These are phyloP conservation scores for Calocybe gambosa DNA, from an alignment of 1,284 basidiomycete genomes.

Conservation along the genomic window DNA sequence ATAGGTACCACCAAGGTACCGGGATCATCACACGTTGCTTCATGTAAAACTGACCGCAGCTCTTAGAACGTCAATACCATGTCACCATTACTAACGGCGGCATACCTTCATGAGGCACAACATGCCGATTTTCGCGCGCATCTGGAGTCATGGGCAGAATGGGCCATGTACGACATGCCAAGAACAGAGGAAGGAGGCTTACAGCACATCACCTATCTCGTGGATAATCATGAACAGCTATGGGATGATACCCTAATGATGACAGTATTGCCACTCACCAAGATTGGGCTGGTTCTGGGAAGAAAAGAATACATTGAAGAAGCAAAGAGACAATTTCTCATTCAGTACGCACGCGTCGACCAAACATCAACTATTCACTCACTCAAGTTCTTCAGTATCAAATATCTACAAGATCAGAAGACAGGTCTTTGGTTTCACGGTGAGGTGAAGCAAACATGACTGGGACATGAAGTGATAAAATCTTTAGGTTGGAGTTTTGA, in stretches of 20 bases:
- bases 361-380: slow-evolving; percentile 3
- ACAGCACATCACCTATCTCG: slow-evolving; percentile 56
- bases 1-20: slow-evolving; percentile 50
- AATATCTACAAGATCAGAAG: slow-evolving; percentile 44
- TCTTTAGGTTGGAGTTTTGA: slow-evolving; percentile 43
- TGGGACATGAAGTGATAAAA: slow-evolving; percentile 7
- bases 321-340: slow-evolving; percentile 52
- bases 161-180: slow-evolving; percentile 57
- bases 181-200: slow-evolving; percentile 53
- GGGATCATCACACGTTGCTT: background rate
- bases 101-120: slow-evolving; percentile 42
- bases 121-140: slow-evolving; percentile 36
- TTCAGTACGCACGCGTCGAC: slow-evolving; percentile 34
- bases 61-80: slow-evolving; percentile 60
- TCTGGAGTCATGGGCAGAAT: slow-evolving; percentile 61
- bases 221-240: slow-evolving; percentile 48
- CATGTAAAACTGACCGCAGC: background rate
- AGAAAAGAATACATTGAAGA: slow-evolving; percentile 55
- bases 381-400: slow-evolving; percentile 25
- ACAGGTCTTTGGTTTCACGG: slow-evolving; percentile 54
- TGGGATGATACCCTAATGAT: slow-evolving; percentile 71
- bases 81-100: slow-evolving; percentile 55
- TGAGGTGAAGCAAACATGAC: slow-evolving; percentile 21
- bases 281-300: slow-evolving; percentile 53
- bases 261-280: slow-evolving; percentile 55